A percentile compares a stretch with the other conserved stretches of the same genome.
Evolutionary conservation across 2,329 filamentous ascomycete species (phyloP).

Genomic region (Calonectria pauciramosa): DNA sequence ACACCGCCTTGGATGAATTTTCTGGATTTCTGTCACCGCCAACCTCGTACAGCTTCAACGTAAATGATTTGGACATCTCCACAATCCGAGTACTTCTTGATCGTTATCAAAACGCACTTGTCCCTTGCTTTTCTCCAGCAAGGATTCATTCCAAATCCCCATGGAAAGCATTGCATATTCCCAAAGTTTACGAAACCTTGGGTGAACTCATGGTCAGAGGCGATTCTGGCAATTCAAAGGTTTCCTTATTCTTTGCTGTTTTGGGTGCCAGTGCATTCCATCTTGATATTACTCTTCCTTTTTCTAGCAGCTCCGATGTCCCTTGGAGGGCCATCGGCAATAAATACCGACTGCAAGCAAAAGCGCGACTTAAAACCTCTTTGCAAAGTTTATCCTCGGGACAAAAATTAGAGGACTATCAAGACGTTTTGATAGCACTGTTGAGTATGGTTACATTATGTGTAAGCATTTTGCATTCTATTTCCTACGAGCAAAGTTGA

Average conservation of each 20-base stretch:
- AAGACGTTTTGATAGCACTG: conserved; percentile 21
- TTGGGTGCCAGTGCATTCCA: conserved; percentile 20
- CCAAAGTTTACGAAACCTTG: conserved; percentile 19
- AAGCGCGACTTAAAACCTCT: conserved; percentile 7
- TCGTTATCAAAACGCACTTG: conserved; percentile 15
- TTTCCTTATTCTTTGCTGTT: conserved; percentile 16
- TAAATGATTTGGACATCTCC: conserved; percentile 17
- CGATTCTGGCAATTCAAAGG: conserved; percentile 17
- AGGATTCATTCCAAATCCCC: conserved; percentile 18
- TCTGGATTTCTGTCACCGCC: conserved; percentile 1
- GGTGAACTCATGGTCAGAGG: conserved; percentile 19
- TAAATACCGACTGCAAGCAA: not conserved
- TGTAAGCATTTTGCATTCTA: not conserved
- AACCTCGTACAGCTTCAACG: conserved; percentile 13
- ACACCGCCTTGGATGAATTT: not conserved
- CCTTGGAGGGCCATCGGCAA: conserved; percentile 11
- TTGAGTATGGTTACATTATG: conserved; percentile 24
- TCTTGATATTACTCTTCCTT: conserved; percentile 11
- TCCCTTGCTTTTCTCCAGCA: conserved; percentile 16
- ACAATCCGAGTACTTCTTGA: conserved; percentile 19
- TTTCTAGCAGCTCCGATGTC: not conserved
- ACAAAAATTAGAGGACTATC: conserved; percentile 13
- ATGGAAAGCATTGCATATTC: conserved; percentile 12
- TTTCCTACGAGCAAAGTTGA: not conserved
- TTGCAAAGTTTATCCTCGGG: conserved; percentile 10